A percentile compares a stretch with the other conserved stretches of the same genome.
phyloP scores from a whole-genome alignment of 192 early-diverging fungal species.

The Coemansia umbellata region DNA sequence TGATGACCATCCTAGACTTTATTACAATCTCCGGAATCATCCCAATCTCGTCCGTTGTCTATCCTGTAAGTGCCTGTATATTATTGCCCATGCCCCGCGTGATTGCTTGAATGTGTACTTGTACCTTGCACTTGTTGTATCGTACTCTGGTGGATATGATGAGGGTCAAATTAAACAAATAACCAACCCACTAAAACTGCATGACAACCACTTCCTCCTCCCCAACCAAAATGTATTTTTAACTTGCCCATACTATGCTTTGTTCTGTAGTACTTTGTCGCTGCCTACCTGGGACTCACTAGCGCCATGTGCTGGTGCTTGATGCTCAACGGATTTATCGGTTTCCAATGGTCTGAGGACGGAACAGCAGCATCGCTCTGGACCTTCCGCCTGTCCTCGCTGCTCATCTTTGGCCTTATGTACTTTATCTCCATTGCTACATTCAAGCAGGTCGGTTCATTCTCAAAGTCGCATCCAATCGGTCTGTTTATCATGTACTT shows the following conservation, averaged over 20 bases:
- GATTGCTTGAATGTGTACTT: too few species aligned
- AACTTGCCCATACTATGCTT: too few species aligned
- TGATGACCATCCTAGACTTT: constrained; percentile 83
- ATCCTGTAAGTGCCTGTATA: constrained; percentile 64
- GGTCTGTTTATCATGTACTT: constrained; percentile 85
- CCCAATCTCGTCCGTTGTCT: constrained; percentile 71
- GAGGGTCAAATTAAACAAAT: too few species aligned
- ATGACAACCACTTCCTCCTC: too few species aligned
- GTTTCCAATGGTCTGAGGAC: constrained; percentile 96
- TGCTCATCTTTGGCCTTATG: constrained; percentile 74
- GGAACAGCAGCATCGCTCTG: constrained; percentile 91
- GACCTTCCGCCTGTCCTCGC: constrained; percentile 84
- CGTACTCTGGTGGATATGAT: too few species aligned
- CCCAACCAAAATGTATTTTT: too few species aligned
- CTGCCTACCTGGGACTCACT: constrained; percentile 74
- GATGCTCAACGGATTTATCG: constrained; percentile 92
- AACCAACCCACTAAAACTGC: too few species aligned
- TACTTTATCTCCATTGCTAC: constrained; percentile 82
- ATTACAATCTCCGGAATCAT: constrained; percentile 90
- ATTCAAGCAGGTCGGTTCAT: constrained; percentile 62
- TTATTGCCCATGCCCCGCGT: too few species aligned
- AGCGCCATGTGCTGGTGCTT: constrained; percentile 90
- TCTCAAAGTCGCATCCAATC: constrained; percentile 60
- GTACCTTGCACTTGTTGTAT: too few species aligned
- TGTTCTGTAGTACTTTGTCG: constrained; percentile 70